phyloP scores from a whole-genome alignment of 2,329 filamentous ascomycete genomes.

The Scedosporium apiospermum region DNA sequence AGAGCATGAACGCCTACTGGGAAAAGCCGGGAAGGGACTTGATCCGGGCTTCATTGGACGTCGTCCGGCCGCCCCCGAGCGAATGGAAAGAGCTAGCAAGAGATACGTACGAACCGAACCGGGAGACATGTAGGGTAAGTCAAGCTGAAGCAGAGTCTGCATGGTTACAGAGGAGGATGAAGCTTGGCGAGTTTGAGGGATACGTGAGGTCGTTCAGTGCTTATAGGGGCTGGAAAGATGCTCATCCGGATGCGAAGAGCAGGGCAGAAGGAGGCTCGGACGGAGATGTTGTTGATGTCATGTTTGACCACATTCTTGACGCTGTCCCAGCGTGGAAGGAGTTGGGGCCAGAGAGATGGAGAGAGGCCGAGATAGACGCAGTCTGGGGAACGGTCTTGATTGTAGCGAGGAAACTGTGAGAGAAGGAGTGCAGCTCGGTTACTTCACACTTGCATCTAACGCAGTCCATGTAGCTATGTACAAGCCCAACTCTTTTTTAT shows the following conservation, averaged over 20 bases:
- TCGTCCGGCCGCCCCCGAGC: constrained; percentile 37
- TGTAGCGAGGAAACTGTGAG: constrained; percentile 36
- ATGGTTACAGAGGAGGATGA: constrained; percentile 45
- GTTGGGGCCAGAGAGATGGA: constrained; percentile 35
- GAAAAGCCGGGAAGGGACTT: constrained; percentile 49
- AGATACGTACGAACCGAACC: constrained; percentile 48
- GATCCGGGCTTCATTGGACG: constrained; percentile 39
- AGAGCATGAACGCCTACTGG: constrained; percentile 50
- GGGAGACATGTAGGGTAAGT: constrained; percentile 17
- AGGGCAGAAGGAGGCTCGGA: constrained; percentile 39
- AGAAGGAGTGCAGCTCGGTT: neutral
- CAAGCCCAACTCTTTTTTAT: too few species aligned
- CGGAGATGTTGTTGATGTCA: constrained; percentile 52
- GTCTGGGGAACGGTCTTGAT: constrained; percentile 55
- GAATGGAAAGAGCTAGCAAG: constrained; percentile 44
- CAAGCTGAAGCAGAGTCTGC: constrained; percentile 18
- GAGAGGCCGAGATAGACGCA: constrained; percentile 42
- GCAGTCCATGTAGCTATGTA: too few species aligned
- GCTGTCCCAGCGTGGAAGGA: constrained; percentile 43
- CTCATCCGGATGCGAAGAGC: constrained; percentile 38
- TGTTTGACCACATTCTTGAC: constrained; percentile 49
- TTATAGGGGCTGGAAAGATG: constrained; percentile 48
- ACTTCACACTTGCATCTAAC: neutral
- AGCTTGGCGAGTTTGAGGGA: constrained; percentile 48
- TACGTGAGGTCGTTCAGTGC: constrained; percentile 53